Evolutionary conservation across 441 rosid genomes (phyloP).

Genomic region (Populus hybrid): DNA sequence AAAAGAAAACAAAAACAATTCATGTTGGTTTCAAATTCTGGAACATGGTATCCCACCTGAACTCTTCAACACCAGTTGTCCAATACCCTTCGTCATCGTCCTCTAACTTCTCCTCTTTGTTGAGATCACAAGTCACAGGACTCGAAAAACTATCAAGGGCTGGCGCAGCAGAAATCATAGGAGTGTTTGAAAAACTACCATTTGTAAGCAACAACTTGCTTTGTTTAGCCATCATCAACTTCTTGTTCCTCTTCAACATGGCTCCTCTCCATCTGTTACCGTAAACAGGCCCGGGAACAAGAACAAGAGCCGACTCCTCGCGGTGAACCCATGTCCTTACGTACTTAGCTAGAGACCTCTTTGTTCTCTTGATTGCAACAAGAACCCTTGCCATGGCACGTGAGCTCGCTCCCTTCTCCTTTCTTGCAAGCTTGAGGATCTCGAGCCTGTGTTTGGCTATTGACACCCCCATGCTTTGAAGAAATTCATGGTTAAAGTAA

Average conservation of each 20-base stretch:
- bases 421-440: conserved; percentile 76
- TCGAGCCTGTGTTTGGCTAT: conserved; percentile 91
- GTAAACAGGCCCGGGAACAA: conserved; percentile 45
- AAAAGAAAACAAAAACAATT: conserved; percentile 6
- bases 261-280: conserved; percentile 46
- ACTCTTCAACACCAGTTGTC: conserved; percentile 48
- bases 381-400: conserved; percentile 47
- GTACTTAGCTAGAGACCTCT: conserved; percentile 45
- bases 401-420: conserved; percentile 28
- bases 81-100: conserved; percentile 38
- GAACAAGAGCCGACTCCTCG: conserved; percentile 48
- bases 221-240: conserved; percentile 34
- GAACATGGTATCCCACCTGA: conserved; percentile 86
- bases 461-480: conserved; percentile 91
- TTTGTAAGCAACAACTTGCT: conserved; percentile 57
- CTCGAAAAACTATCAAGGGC: conserved; percentile 43
- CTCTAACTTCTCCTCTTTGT: conserved; percentile 27
- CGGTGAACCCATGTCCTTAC: conserved; percentile 43
- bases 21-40: conserved; percentile 83
- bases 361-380: conserved; percentile 54
- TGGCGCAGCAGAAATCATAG: conserved; percentile 30
- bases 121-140: conserved; percentile 37
- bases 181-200: conserved; percentile 36
- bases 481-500: conserved; percentile 85
- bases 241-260: conserved; percentile 65